Evolutionary conservation across 1,139 yeast species (phyloP), one percentile per base, ranked within the genome.

Genomic region (Taphrina pruni): DNA sequence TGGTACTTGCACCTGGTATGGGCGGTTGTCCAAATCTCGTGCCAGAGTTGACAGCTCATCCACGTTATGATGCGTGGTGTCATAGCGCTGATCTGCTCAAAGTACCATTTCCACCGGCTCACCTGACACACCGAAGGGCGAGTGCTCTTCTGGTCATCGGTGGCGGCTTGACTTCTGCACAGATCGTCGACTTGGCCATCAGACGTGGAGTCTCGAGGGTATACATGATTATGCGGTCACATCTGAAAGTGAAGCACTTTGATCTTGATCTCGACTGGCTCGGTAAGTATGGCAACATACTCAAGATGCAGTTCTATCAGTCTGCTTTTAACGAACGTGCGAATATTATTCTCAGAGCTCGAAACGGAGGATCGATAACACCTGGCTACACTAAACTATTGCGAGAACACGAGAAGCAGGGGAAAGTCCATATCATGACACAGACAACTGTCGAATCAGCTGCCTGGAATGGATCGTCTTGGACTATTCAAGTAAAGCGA

Each of bases 231-330:
- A 74, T 81, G 26, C 76, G 85, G 66, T 83, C 84, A 0, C 77
- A 79, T 2, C 71, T 82, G 58, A 83, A 82, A 72, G 79, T 83
- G 60, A 83, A 83, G 73, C 85, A 83, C 72, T 83, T 83, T 75
- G 86, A 83, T 71, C 83, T 83, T 73, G 85, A 82, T 72, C 75
- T 83, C 60, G 85, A 83, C 71, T 83, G 85, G 85, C 85, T 83
- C n/a, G 81, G 85, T 21, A 83, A 83, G 72, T 83, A 82, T 73
- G 80, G 80, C 71, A 84, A 76, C n/a, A 83, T 67, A 71, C 61
- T 72, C 70, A 73, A 81, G 70, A 80, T 83, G 0, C 79, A 82
- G 0, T 82, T 83, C 65, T 82, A 82, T 75, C 79, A 81, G 72
- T 76, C 77, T 69, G 84, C 82, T 52, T 79, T 82, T 0, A 84